Evolutionary conservation across 192 early-diverging fungal genomes (phyloP).

Genomic region (Lunasporangiospora selenospora): DNA sequence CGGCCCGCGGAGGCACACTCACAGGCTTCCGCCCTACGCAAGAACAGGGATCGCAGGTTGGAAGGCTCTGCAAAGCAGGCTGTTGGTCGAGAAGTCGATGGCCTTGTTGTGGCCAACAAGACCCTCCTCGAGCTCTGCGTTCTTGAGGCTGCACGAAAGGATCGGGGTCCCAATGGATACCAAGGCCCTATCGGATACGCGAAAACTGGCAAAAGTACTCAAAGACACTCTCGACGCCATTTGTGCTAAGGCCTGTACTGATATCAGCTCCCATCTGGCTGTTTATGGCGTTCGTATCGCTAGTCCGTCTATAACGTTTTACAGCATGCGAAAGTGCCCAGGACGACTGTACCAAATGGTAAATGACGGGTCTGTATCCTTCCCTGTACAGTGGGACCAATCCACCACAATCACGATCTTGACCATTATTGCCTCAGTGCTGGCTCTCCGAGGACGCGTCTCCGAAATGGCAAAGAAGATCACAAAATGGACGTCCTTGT

Average conservation of each 20-base stretch:
- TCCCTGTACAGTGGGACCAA: slow-evolving; percentile 3
- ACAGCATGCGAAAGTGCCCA: slow-evolving; percentile 1
- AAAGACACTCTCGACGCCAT: slow-evolving; percentile 8
- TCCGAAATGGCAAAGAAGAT: slow-evolving; percentile 1
- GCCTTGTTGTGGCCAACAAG: slow-evolving; percentile 1
- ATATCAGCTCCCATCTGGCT: slow-evolving; percentile 1
- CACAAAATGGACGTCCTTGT: slow-evolving; percentile 1
- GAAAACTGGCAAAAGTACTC: slow-evolving; percentile 1
- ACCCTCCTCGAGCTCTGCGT: not conserved
- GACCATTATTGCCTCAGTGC: slow-evolving; percentile 3
- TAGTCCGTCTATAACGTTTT: not conserved
- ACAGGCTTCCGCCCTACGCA: slow-evolving; percentile 1
- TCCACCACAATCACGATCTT: slow-evolving; percentile 7
- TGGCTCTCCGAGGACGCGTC: slow-evolving; percentile 1
- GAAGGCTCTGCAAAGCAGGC: slow-evolving; percentile 2
- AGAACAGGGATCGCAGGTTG: not conserved
- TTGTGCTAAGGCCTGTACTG: not conserved
- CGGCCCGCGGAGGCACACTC: slow-evolving; percentile 1
- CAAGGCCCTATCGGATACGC: slow-evolving; percentile 3
- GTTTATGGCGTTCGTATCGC: not conserved
- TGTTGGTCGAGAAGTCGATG: slow-evolving; percentile 7
- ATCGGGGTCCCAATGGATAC: not conserved
- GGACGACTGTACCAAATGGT: slow-evolving; percentile 11
- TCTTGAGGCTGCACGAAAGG: slow-evolving; percentile 2
- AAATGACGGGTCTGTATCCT: slow-evolving; percentile 4